Conservation (phyloP, 1,284 basidiomycete species). For the Sparassis latifolia region DNA sequence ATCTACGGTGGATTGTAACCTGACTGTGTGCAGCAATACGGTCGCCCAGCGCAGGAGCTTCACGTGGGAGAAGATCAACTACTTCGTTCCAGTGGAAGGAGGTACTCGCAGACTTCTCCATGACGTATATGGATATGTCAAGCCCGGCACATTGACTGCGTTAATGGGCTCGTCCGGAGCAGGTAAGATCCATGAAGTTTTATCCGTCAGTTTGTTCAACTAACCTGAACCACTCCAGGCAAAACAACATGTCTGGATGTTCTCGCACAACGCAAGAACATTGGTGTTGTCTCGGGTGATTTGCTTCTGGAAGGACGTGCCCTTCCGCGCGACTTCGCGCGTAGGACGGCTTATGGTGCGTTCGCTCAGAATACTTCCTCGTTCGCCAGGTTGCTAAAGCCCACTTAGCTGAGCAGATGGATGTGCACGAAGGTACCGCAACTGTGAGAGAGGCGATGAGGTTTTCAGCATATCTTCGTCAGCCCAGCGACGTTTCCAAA, state of each 20-base stretch:
- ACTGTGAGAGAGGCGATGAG: conserved; percentile 86
- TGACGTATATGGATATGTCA: conserved; percentile 85
- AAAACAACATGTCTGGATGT: conserved; percentile 88
- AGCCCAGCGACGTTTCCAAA: conserved; percentile 65
- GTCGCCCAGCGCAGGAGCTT: conserved; percentile 44
- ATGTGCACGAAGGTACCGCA: conserved; percentile 82
- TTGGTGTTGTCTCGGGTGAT: conserved; percentile 79
- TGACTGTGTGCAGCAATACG: neutral
- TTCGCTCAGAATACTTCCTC: conserved; percentile 18
- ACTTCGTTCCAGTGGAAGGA: conserved; percentile 68
- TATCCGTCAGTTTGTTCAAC: conserved; percentile 5
- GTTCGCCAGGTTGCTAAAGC: conserved; percentile 23
- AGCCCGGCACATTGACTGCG: conserved; percentile 78
- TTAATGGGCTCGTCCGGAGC: conserved; percentile 81
- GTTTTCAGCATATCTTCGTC: conserved; percentile 88
- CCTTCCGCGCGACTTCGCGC: conserved; percentile 72
- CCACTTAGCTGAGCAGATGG: conserved; percentile 77
- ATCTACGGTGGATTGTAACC: too few relatives aligned
- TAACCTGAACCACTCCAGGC: conserved; percentile 28
- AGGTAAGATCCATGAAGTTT: conserved; percentile 16
- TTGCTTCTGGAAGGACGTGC: conserved; percentile 76
- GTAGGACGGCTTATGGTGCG: conserved; percentile 70
- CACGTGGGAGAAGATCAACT: conserved; percentile 69
- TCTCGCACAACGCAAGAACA: conserved; percentile 82
- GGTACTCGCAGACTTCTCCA: conserved; percentile 70